These are phyloP conservation scores for Aspergillus leporis DNA, from an alignment of 495 filamentous ascomycete genomes.

Conservation along the genomic window DNA sequence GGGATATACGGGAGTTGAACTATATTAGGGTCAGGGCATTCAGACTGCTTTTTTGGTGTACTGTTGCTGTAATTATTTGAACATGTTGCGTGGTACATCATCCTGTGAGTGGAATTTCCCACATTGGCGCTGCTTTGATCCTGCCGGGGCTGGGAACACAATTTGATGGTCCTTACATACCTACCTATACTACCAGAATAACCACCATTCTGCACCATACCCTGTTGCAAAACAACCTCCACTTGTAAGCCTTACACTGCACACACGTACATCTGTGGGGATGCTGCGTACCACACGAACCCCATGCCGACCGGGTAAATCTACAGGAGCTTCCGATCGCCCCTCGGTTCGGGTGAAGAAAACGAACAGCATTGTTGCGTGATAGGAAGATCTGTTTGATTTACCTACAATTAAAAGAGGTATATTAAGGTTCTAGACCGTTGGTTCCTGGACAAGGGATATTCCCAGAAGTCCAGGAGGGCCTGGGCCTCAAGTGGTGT, in stretches of 20 bases:
- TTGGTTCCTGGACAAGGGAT: slow-evolving; percentile 21
- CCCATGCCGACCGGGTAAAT: background rate
- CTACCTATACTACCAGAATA: background rate
- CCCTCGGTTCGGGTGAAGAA: background rate
- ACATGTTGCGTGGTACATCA: background rate
- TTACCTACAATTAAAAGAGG: background rate
- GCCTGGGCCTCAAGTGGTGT: slow-evolving; percentile 31
- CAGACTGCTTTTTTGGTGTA: slow-evolving; percentile 1
- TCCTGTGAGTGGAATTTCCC: background rate
- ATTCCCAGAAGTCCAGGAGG: slow-evolving; percentile 26
- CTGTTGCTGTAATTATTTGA: background rate
- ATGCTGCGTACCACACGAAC: background rate
- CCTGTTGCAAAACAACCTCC: background rate
- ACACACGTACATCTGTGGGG: background rate
- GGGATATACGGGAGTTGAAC: slow-evolving; percentile 1
- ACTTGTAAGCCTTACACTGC: background rate
- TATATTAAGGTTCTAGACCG: slow-evolving; percentile 33
- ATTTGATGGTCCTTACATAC: slow-evolving; percentile 1
- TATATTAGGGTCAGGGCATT: slow-evolving; percentile 2
- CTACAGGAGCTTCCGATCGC: background rate
- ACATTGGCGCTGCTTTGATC: background rate
- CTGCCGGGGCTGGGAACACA: background rate
- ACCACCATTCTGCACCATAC: background rate
- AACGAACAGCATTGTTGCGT: background rate
- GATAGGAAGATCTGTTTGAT: background rate